Evolutionary conservation across 805 yeast species (phyloP).

Genomic region (Blastobotrys muscicola): DNA sequence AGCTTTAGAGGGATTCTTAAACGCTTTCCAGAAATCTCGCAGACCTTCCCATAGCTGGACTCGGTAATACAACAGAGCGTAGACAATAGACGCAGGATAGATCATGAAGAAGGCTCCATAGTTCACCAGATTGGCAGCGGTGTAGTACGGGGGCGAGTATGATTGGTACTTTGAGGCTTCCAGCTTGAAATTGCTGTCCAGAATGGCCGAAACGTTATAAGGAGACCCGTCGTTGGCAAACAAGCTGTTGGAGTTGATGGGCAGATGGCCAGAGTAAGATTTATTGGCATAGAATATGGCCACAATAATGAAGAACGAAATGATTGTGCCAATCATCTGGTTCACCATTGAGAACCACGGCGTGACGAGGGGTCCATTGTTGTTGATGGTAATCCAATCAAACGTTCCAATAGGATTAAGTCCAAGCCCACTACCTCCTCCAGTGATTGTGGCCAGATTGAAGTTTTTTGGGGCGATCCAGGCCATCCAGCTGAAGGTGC

Average conservation of each 20-base stretch:
- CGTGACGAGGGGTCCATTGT: conserved; percentile 36
- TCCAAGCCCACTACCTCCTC: conserved; percentile 31
- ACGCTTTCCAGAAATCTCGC: background rate
- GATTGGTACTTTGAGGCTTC: conserved; percentile 34
- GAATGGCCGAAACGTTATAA: conserved; percentile 39
- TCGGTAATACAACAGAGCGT: conserved; percentile 20
- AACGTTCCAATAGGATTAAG: conserved; percentile 36
- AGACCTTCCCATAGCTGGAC: conserved; percentile 16
- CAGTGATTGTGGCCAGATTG: conserved; percentile 42
- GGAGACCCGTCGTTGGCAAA: conserved; percentile 44
- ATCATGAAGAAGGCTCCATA: conserved; percentile 50
- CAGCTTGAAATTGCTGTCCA: conserved; percentile 33
- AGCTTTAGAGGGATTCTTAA: conserved; percentile 6
- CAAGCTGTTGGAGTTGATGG: conserved; percentile 45
- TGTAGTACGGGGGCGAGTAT: conserved; percentile 61
- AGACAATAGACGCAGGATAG: conserved; percentile 47
- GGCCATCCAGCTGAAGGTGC: conserved; percentile 48
- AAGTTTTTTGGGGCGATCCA: conserved; percentile 50
- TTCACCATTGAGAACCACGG: conserved; percentile 36
- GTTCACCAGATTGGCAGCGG: conserved; percentile 36
- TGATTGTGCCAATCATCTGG: conserved; percentile 29
- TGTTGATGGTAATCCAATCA: conserved; percentile 30
- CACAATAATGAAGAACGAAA: conserved; percentile 39
- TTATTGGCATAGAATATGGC: conserved; percentile 44
- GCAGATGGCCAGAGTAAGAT: conserved; percentile 52